Evolutionary conservation across 306 rosid genomes (phyloP).

Genomic region (Malus domestica): ASM211411v1 NC_041798.1:6148001-6148500

Average conservation of each 20-base stretch:
- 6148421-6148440: constrained; percentile 82
- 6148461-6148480: not conserved
- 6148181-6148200: constrained; percentile 82
- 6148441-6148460: constrained; percentile 45
- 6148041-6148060: constrained; percentile 70
- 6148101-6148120: constrained; percentile 65
- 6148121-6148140: constrained; percentile 53
- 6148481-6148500: not conserved
- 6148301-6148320: constrained; percentile 90
- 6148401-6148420: constrained; percentile 68
- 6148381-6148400: constrained; percentile 62
- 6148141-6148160: constrained; percentile 35
- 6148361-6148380: constrained; percentile 33
- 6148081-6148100: constrained; percentile 73
- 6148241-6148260: constrained; percentile 93
- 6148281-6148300: constrained; percentile 68
- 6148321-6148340: constrained; percentile 50
- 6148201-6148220: constrained; percentile 76
- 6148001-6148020: constrained; percentile 80
- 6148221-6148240: constrained; percentile 79
- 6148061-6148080: constrained; percentile 91
- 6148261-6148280: constrained; percentile 55
- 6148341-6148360: constrained; percentile 44
- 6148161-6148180: constrained; percentile 46
- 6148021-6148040: constrained; percentile 83